phyloP scores from a whole-genome alignment of 164 flowering plant species.

The Magnolia officinalis region DNA sequence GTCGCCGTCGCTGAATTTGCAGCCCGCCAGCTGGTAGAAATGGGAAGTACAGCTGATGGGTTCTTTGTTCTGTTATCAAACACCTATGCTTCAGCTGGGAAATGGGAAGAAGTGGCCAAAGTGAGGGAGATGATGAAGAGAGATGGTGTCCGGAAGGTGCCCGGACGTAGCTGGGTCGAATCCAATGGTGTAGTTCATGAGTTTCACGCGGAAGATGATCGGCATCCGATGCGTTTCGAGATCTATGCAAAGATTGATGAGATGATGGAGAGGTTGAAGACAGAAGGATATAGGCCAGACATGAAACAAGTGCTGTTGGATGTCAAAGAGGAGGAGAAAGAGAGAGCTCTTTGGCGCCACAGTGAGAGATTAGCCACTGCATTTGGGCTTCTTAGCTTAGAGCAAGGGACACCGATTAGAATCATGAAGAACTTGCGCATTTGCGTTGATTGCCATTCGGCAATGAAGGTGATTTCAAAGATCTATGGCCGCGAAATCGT shows the following conservation, averaged over 20 bases:
- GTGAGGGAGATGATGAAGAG: conserved; percentile 60
- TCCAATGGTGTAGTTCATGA: conserved; percentile 55
- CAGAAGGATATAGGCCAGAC: conserved; percentile 18
- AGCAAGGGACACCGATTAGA: conserved; percentile 19
- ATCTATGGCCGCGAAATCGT: conserved; percentile 18
- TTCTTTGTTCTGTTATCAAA: conserved; percentile 70
- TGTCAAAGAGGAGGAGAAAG: conserved; percentile 27
- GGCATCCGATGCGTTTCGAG: conserved; percentile 8
- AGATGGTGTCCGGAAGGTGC: conserved; percentile 56
- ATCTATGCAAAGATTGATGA: conserved; percentile 16
- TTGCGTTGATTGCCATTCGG: conserved; percentile 26
- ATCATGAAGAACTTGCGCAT: conserved; percentile 28
- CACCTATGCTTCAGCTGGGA: conserved; percentile 58
- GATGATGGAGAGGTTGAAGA: conserved; percentile 10
- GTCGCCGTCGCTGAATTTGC: conserved; percentile 66
- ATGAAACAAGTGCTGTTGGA: conserved; percentile 15
- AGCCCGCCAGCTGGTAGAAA: conserved; percentile 51
- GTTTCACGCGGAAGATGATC: conserved; percentile 31
- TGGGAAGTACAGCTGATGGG: conserved; percentile 71
- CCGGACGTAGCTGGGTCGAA: conserved; percentile 81
- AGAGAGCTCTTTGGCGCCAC: conserved; percentile 2
- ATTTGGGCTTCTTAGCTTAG: conserved; percentile 18
- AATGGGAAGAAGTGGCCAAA: conserved; percentile 62
- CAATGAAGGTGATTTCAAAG: conserved; percentile 19
- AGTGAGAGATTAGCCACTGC: conserved; percentile 27